phyloP scores from a whole-genome alignment of 371 early-diverging fungal genomes.

The Synchytrium microbalum region DNA sequence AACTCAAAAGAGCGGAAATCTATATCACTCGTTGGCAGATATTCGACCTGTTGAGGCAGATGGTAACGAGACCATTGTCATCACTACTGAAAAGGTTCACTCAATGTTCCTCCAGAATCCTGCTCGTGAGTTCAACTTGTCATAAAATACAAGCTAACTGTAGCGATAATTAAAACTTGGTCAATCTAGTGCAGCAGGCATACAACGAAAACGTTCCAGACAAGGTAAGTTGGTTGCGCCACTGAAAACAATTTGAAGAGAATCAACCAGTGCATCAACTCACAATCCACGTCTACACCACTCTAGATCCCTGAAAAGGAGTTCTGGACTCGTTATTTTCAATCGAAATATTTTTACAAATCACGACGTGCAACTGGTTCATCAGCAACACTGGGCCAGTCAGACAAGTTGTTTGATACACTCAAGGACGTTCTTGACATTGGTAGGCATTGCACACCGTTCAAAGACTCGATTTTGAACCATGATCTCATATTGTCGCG shows the following conservation, averaged over 20 bases:
- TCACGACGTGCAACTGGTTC: neutral
- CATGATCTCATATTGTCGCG: too few species aligned
- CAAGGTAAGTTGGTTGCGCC: slow-evolving; percentile 36
- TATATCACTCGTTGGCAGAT: slow-evolving; percentile 64
- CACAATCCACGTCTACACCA: neutral
- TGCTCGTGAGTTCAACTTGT: slow-evolving; percentile 47
- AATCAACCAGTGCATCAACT: too few species aligned
- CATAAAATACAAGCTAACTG: neutral
- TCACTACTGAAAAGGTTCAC: slow-evolving; percentile 82
- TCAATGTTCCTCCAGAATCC: slow-evolving; percentile 87
- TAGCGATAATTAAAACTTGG: neutral
- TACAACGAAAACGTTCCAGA: slow-evolving; percentile 80
- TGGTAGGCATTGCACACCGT: slow-evolving; percentile 1
- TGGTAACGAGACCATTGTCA: slow-evolving; percentile 72
- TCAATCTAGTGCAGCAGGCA: slow-evolving; percentile 65
- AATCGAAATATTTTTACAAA: slow-evolving; percentile 69
- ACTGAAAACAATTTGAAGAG: neutral
- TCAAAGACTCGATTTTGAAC: too few species aligned
- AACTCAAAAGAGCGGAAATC: slow-evolving; percentile 74
- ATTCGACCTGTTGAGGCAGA: slow-evolving; percentile 19
- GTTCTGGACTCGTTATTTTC: slow-evolving; percentile 85
- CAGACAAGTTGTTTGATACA: slow-evolving; percentile 77
- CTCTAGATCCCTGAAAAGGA: slow-evolving; percentile 59
- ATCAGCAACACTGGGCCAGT: slow-evolving; percentile 22
- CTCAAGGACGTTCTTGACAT: slow-evolving; percentile 76